Percentiles rank a stretch among this genome's conserved stretches.
Conservation (phyloP, 257 asterid species). For the Salvia splendens region DNA sequence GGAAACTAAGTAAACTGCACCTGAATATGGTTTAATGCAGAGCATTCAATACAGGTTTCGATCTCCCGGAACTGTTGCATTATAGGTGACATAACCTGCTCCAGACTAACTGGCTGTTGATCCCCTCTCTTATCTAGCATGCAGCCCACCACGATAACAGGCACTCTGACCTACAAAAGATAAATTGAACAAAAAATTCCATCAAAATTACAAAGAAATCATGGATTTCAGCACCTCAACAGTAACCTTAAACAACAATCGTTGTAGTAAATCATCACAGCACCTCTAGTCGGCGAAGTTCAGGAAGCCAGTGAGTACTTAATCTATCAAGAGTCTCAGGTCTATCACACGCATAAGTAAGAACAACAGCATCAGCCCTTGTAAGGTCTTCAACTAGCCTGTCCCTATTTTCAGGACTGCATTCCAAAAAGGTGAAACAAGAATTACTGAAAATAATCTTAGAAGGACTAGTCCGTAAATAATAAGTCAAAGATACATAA, state of each 20-base stretch:
- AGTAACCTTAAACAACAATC: not conserved
- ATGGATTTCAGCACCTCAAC: slow-evolving; percentile 9
- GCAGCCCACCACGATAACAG: slow-evolving; percentile 98
- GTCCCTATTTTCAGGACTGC: slow-evolving; percentile 73
- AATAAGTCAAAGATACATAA: slow-evolving; percentile 13
- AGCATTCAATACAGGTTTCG: slow-evolving; percentile 97
- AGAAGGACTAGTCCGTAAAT: slow-evolving; percentile 2
- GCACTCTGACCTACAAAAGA: slow-evolving; percentile 70
- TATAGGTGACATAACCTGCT: slow-evolving; percentile 95
- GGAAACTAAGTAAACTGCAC: slow-evolving; percentile 38
- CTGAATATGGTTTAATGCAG: slow-evolving; percentile 79
- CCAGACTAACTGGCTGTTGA: slow-evolving; percentile 69
- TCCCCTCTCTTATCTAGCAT: slow-evolving; percentile 92
- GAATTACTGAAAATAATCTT: not conserved
- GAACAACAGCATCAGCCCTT: slow-evolving; percentile 87
- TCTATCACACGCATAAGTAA: slow-evolving; percentile 90
- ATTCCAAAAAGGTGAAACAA: slow-evolving; percentile 23
- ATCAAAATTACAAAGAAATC: slow-evolving; percentile 7
- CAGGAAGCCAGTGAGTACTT: slow-evolving; percentile 98
- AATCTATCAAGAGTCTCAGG: slow-evolving; percentile 85
- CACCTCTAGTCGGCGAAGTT: slow-evolving; percentile 89
- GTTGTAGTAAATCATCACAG: not conserved
- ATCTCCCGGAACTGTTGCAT: slow-evolving; percentile 99
- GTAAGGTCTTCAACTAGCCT: slow-evolving; percentile 76
- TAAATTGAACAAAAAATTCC: not conserved